A percentile compares a stretch with the other conserved stretches of the same genome.
These are phyloP conservation scores for Reutealis trisperma DNA, from an alignment of 345 rosid genomes.

Conservation along the genomic window DNA sequence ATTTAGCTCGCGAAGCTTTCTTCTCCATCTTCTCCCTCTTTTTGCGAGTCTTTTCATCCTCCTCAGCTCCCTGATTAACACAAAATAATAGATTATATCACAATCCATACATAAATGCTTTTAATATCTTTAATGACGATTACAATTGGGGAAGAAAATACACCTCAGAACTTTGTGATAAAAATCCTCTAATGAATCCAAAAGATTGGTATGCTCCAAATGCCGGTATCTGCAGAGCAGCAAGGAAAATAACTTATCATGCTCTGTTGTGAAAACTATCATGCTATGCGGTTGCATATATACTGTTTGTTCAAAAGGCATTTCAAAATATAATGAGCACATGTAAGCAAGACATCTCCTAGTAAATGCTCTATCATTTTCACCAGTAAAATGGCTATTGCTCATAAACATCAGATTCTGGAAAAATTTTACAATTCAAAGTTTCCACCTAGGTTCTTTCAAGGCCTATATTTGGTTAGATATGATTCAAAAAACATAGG, in stretches of 20 bases:
- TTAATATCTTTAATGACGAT: not conserved
- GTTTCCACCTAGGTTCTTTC: too few relatives aligned
- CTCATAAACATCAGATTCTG: too few relatives aligned
- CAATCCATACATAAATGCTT: not conserved
- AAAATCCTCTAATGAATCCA: conserved; percentile 59
- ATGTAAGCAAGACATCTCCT: not conserved
- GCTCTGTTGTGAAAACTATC: too few relatives aligned
- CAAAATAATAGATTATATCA: conserved; percentile 5
- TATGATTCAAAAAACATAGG: too few relatives aligned
- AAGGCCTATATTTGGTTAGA: too few relatives aligned
- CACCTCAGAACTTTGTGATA: conserved; percentile 74
- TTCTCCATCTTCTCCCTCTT: conserved; percentile 94
- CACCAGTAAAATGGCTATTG: too few relatives aligned
- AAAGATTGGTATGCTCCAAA: conserved; percentile 72
- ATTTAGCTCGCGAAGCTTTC: conserved; percentile 67
- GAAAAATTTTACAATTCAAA: too few relatives aligned
- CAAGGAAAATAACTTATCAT: not conserved
- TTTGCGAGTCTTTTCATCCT: conserved; percentile 84
- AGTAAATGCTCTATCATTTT: too few relatives aligned
- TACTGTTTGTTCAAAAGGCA: not conserved
- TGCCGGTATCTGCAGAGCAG: conserved; percentile 61
- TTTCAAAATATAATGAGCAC: not conserved
- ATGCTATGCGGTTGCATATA: not conserved
- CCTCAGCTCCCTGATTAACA: conserved; percentile 55
- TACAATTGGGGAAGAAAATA: conserved; percentile 3